Conservation (phyloP, 1,284 basidiomycete species). For the Cutaneotrichosporon sp. region DNA sequence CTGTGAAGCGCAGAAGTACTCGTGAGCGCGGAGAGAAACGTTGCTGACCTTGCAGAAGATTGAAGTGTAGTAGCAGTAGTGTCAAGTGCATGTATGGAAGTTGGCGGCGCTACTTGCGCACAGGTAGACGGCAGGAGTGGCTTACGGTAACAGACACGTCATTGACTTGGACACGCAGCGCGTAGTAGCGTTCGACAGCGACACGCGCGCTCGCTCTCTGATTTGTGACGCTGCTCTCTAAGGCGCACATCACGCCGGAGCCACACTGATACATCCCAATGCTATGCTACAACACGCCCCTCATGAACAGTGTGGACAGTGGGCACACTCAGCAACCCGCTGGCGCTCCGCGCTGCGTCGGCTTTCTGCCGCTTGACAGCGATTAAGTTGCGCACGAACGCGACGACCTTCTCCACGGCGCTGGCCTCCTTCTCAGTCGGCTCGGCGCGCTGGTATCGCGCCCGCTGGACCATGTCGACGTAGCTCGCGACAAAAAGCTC, state of each 20-base stretch:
- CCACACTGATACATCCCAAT: background rate
- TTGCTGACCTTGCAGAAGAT: background rate
- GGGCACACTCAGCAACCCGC: constrained; percentile 20
- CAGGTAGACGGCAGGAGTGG: background rate
- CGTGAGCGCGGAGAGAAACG: background rate
- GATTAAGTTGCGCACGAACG: constrained; percentile 56
- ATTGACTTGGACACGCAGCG: too few relatives aligned
- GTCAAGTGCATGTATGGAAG: background rate
- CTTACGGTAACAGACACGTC: background rate
- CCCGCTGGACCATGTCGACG: constrained; percentile 72
- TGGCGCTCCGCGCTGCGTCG: constrained; percentile 8
- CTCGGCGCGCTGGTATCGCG: constrained; percentile 63
- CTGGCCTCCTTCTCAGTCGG: constrained; percentile 69
- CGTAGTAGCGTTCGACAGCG: too few relatives aligned
- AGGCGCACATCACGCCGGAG: too few relatives aligned
- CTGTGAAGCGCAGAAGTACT: background rate
- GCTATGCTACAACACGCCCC: constrained; percentile 12
- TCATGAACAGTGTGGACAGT: background rate
- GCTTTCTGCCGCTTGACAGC: constrained; percentile 12
- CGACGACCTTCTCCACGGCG: constrained; percentile 64
- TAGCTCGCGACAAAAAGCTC: constrained; percentile 73
- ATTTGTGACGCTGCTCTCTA: too few relatives aligned
- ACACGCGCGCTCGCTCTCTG: too few relatives aligned
- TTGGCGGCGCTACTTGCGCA: background rate
- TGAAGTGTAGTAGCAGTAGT: background rate